These are phyloP conservation scores for Paraurostyla sp. DNA, from an alignment of 73 alveolate genomes.

Conservation along the genomic window DNA sequence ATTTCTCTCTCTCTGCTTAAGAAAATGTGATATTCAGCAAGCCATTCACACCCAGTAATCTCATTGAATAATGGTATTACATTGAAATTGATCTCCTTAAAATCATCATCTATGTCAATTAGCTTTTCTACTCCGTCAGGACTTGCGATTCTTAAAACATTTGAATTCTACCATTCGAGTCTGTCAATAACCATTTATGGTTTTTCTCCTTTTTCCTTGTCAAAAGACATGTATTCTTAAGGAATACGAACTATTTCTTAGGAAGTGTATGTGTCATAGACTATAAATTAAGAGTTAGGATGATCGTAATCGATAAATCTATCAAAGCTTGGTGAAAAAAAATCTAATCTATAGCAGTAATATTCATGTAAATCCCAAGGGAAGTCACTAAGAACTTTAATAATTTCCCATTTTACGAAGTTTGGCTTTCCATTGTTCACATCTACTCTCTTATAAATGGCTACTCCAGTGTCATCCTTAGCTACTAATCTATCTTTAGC, in stretches of 20 bases:
- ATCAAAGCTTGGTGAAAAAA: constrained; percentile 30
- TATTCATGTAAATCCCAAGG: not conserved
- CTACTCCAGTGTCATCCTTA: not conserved
- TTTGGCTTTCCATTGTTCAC: not conserved
- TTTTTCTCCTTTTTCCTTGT: not conserved
- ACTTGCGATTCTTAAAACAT: not conserved
- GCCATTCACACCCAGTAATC: not conserved
- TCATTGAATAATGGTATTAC: constrained; percentile 8
- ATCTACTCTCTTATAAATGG: not conserved
- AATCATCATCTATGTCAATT: constrained; percentile 13
- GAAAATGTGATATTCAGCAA: not conserved
- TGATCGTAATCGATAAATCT: not conserved
- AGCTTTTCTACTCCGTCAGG: constrained; percentile 52
- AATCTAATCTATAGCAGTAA: not conserved
- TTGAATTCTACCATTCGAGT: constrained; percentile 27
- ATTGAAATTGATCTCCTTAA: constrained; percentile 17
- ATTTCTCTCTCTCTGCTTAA: not conserved
- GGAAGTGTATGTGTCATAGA: constrained; percentile 18
- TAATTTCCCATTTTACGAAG: too few species aligned
- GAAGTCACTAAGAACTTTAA: not conserved
- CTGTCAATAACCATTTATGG: constrained; percentile 3
- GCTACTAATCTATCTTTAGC: not conserved
- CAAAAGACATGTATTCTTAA: not conserved
- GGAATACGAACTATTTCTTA: not conserved
- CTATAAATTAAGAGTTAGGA: not conserved